These are phyloP conservation scores for Aspergillus heteromorphus DNA, from an alignment of 495 filamentous ascomycete genomes.

Conservation along the genomic window DNA sequence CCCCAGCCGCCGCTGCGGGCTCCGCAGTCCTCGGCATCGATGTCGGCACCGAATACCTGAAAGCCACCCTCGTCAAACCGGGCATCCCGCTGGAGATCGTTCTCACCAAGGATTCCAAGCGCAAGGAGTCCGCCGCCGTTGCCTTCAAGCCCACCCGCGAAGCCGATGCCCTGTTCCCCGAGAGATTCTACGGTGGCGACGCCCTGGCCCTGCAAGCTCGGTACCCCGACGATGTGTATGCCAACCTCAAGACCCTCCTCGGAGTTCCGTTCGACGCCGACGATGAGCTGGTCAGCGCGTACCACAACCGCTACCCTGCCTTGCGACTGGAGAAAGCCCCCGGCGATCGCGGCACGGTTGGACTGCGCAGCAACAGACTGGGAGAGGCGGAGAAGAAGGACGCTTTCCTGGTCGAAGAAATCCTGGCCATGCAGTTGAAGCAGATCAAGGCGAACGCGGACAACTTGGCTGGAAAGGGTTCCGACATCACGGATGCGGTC, in stretches of 20 bases:
- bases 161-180: constrained; percentile 63
- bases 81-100: constrained; percentile 98
- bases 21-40: constrained; percentile 87
- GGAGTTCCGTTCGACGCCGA: constrained; percentile 57
- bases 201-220: constrained; percentile 80
- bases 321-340: constrained; percentile 38
- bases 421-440: constrained; percentile 94
- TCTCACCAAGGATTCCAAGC: constrained; percentile 95
- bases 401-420: constrained; percentile 82
- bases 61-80: constrained; percentile 93
- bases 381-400: constrained; percentile 56
- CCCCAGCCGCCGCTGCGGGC: constrained; percentile 53
- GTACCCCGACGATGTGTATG: constrained; percentile 89
- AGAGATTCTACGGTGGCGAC: constrained; percentile 87
- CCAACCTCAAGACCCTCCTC: constrained; percentile 83
- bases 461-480: constrained; percentile 72
- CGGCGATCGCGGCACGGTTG: constrained; percentile 60
- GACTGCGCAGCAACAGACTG: constrained; percentile 71
- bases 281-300: constrained; percentile 58
- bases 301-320: constrained; percentile 66
- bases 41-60: constrained; percentile 94
- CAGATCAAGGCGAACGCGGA: constrained; percentile 84
- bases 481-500: constrained; percentile 69
- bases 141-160: constrained; percentile 80
- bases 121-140: constrained; percentile 88